Evolutionary conservation across 768 basidiomycete genomes (phyloP).

Genomic region (Hydnomerulius pinastri): DNA sequence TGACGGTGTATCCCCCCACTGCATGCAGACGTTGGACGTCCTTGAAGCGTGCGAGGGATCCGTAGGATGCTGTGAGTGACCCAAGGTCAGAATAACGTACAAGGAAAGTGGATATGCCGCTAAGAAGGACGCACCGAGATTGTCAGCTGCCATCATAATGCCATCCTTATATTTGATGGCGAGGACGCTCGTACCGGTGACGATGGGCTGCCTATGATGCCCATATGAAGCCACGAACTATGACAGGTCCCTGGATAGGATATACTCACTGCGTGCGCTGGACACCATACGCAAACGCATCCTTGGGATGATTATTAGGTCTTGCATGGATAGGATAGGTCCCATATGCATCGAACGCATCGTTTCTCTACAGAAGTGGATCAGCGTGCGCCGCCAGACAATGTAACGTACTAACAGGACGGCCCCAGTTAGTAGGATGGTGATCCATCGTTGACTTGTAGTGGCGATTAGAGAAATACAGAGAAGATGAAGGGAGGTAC

Average conservation of each 20-base stretch:
- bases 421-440: slow-evolving; percentile 83
- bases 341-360: slow-evolving; percentile 71
- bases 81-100: not conserved
- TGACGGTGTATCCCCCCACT: slow-evolving; percentile 79
- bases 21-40: slow-evolving; percentile 87
- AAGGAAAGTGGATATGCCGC: not conserved
- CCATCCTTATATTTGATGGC: slow-evolving; percentile 95
- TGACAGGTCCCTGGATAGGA: not conserved
- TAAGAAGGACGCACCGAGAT: slow-evolving; percentile 64
- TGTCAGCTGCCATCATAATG: slow-evolving; percentile 98
- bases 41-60: slow-evolving; percentile 96
- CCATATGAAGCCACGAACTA: not conserved
- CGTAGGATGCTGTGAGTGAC: slow-evolving; percentile 78
- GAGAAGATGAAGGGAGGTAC: slow-evolving; percentile 19
- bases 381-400: not conserved
- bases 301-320: slow-evolving; percentile 47
- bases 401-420: slow-evolving; percentile 53
- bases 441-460: slow-evolving; percentile 62
- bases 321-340: slow-evolving; percentile 76
- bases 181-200: slow-evolving; percentile 95
- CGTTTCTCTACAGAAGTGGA: slow-evolving; percentile 57
- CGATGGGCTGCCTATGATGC: slow-evolving; percentile 79
- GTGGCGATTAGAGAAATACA: not conserved
- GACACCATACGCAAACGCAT: slow-evolving; percentile 64
- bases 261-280: slow-evolving; percentile 76